Evolutionary conservation across 495 filamentous ascomycete species (phyloP).

Genomic region (Arthonia radiata): DNA sequence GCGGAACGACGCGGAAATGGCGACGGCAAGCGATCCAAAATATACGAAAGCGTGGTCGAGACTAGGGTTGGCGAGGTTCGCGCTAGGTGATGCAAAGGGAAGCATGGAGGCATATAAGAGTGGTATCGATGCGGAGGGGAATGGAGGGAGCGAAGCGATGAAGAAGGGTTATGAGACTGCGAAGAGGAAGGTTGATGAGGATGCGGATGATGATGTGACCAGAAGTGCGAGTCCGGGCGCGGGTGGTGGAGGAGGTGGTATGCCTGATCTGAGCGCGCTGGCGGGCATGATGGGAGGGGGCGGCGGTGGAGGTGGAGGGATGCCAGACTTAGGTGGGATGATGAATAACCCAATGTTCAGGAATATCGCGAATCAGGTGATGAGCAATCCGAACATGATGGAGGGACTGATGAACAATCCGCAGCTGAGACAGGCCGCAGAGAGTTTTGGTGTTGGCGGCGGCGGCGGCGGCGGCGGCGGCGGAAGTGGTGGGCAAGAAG

Average conservation of each 20-base stretch:
- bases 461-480: constrained; percentile 14
- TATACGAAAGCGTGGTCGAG: constrained; percentile 94
- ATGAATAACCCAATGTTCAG: constrained; percentile 98
- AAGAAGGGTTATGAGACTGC: constrained; percentile 87
- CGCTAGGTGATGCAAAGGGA: constrained; percentile 68
- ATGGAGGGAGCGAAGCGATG: constrained; percentile 74
- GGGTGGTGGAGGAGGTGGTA: constrained; percentile 33
- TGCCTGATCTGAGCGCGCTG: constrained; percentile 53
- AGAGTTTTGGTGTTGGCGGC: constrained; percentile 29
- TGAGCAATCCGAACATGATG: constrained; percentile 85
- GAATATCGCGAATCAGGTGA: constrained; percentile 84
- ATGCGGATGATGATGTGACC: constrained; percentile 22
- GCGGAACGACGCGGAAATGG: constrained; percentile 64
- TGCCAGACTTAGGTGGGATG: constrained; percentile 62
- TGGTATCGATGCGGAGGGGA: constrained; percentile 85
- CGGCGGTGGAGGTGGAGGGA: constrained; percentile 42
- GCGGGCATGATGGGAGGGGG: constrained; percentile 45
- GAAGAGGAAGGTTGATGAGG: constrained; percentile 55
- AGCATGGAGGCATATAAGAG: constrained; percentile 84
- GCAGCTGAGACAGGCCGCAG: constrained; percentile 57
- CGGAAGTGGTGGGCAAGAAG: no score
- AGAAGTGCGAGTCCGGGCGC: constrained; percentile 5
- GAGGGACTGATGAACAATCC: constrained; percentile 83
- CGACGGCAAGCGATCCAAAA: constrained; percentile 59
- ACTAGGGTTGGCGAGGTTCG: constrained; percentile 71